Conservation (phyloP, 495 filamentous ascomycete species). For the Daldinia grandis region DNA sequence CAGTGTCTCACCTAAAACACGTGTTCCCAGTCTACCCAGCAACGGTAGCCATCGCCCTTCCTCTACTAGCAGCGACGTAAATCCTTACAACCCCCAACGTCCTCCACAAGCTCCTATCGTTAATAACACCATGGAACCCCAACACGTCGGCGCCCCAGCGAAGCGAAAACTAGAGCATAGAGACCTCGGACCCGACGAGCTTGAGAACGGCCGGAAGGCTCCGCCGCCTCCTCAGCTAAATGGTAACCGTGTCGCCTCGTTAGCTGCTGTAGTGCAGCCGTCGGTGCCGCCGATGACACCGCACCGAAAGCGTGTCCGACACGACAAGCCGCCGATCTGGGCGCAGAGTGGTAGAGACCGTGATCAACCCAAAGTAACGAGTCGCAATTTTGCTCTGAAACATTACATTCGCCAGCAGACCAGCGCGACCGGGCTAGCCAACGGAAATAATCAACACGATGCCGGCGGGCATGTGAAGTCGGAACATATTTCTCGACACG, state of each 20-base stretch:
- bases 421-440: conserved; percentile 42
- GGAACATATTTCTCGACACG: conserved; percentile 55
- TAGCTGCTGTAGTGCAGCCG: conserved; percentile 22
- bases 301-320: conserved; percentile 49
- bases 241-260: conserved; percentile 46
- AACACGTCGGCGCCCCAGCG: conserved; percentile 50
- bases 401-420: conserved; percentile 40
- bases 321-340: conserved; percentile 56
- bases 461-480: conserved; percentile 37
- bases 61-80: conserved; percentile 51
- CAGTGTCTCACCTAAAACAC: conserved; percentile 72
- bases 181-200: conserved; percentile 54
- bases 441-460: conserved; percentile 48
- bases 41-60: conserved; percentile 52
- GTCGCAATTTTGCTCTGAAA: conserved; percentile 52
- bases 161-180: conserved; percentile 65
- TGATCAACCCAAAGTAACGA: conserved; percentile 35
- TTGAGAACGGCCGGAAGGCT: conserved; percentile 53
- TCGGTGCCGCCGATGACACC: conserved; percentile 45
- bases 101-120: conserved; percentile 46
- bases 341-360: conserved; percentile 46
- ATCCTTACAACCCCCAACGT: conserved; percentile 49
- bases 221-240: conserved; percentile 56
- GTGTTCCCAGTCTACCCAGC: conserved; percentile 60
- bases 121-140: conserved; percentile 39